Base-by-base conservation (phyloP, 768 basidiomycete genomes). In the Amanita jacksonii region DNA sequence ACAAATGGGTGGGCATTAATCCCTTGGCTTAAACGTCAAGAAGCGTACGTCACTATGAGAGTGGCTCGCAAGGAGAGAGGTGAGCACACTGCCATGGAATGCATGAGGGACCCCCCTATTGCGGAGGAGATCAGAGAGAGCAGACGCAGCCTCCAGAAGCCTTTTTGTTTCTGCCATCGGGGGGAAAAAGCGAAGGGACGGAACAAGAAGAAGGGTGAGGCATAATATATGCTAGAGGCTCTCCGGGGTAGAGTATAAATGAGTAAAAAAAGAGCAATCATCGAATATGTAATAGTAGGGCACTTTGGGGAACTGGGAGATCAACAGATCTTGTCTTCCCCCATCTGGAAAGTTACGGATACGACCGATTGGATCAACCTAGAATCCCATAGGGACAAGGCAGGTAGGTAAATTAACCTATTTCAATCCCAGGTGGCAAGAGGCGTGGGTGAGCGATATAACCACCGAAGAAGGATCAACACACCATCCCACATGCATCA, bases 21-120 rank as follows among this genome's bases (percentile, higher is more conserved):
- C 20, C 44, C 10, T 13, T 12, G 31, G 24, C 25, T 33, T 15
- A 41, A 33, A 34, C 23, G 27, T 32, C 12, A 45, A 45, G 44
- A 45, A 41, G 70, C 76, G 46, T 55, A 81, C 87, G 57, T 88
- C 80, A 49, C 78, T 70, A 33, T 78, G 74, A 33, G 78, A 67
- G 52, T 63, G 72, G 52, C 78, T 78, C 30, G 83, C 73, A 38
- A 91, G 70, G 27, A 81, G 64, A 19, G 87, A 81, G 24, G 78
- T 76, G 51, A 87, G 63, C 46, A 87, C 62, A 54, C 72, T 81
- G 9, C 87, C 87, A 53, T 90, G 73, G 62, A 90, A 89, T 23
- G 86, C 88, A 55, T 91, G 87, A 8, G 82, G 77, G 42, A 88
- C 75, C 46, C 66, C 66, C 28, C 68, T 64, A 27, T 69, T 62